Conservation (phyloP, 192 early-diverging fungal genomes). For the Backusella macrospora region DNA sequence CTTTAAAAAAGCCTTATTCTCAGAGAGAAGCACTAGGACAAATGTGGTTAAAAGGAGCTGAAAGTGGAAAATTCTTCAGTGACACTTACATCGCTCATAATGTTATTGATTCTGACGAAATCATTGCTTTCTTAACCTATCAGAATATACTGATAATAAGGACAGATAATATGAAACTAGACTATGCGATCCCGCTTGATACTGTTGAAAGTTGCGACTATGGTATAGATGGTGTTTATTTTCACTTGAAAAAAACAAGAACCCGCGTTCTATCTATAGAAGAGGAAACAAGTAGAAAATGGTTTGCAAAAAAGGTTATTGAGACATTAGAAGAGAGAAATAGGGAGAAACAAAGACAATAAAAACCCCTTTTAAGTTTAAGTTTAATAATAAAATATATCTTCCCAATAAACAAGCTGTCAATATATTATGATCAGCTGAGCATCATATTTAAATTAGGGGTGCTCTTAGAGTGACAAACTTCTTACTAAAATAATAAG, state of each 20-base stretch:
- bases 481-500: too few species aligned
- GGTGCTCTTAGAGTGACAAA: not conserved
- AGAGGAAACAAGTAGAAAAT: constrained; percentile 10
- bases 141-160: constrained; percentile 59
- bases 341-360: constrained; percentile 14
- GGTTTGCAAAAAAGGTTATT: constrained; percentile 13
- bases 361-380: not conserved
- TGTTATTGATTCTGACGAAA: constrained; percentile 42
- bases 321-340: constrained; percentile 4
- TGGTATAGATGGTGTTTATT: not conserved
- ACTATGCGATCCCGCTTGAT: constrained; percentile 27
- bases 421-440: not conserved
- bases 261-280: constrained; percentile 4
- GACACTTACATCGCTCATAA: constrained; percentile 76
- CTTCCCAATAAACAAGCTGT: constrained; percentile 1
- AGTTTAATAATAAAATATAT: constrained; percentile 10
- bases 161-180: constrained; percentile 21
- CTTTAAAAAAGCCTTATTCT: constrained; percentile 55
- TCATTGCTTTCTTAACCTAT: constrained; percentile 73
- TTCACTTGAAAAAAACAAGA: constrained; percentile 5
- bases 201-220: not conserved
- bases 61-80: constrained; percentile 62
- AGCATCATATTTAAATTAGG: not conserved
- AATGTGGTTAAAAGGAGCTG: constrained; percentile 72
- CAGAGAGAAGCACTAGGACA: constrained; percentile 75